Base-by-base conservation (phyloP, 306 rosid species). In the Prunus padus region DNA sequence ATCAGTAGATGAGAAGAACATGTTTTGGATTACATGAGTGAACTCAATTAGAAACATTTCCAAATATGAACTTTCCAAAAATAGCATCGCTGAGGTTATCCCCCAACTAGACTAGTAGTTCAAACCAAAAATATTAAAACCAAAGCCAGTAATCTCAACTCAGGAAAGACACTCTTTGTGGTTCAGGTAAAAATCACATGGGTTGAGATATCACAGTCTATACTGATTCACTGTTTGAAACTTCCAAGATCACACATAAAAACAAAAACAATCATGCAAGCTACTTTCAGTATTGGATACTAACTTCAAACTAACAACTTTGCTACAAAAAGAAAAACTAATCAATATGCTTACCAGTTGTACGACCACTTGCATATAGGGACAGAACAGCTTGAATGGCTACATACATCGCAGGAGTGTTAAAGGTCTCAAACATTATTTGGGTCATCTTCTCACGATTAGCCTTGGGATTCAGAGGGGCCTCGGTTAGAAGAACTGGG, bases 311-410 rank as follows among this genome's bases (percentile, higher is more conserved):
- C 52, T 18, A 57, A 14, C 77, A 33, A 63, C 56, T 18, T 66
- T 69, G 71, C 28, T 54, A 10, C 23, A 77, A 37, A 37, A 37
- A n/a, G 64, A 67, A 67, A 60, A 62, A 73, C 5, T 55, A 8
- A 76, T 54, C 59, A 76, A 51, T 50, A 33, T 2, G 14, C 97
- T 86, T 82, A 95, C 99, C 99, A 63, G 99, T 95, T 67, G 99
- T 95, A 74, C 99, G 99, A 42, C 99, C 99, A 88, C 99, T 95
- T 22, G 99, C 97, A 77, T 95, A 95, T 20, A 95, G 86, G 69
- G 99, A 95, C 73, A 95, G 97, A 80, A 95, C 99, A 28, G 99
- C 99, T 85, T 95, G 99, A 83, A 95, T 95, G 83, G 99, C 99
- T 2, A 95, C 99, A 82, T 95, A 95, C 99, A 95, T 95, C 14